Conservation (phyloP, 1,284 basidiomycete species). For the Coniophora puteana region DNA sequence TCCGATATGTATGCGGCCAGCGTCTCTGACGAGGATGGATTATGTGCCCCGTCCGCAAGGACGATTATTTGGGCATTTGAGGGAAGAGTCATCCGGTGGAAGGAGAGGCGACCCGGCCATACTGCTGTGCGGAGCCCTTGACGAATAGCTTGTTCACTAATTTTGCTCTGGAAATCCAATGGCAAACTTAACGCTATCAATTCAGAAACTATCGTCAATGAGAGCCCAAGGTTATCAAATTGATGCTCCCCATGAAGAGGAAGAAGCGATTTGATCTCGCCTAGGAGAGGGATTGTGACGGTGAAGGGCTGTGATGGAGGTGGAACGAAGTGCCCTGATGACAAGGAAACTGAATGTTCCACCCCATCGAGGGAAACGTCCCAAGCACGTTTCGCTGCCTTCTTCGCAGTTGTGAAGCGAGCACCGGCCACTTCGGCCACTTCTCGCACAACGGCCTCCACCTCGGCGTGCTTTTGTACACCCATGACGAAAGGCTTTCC, state of each 20-base stretch:
- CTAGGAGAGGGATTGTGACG: conserved; percentile 27
- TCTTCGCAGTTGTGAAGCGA: conserved; percentile 32
- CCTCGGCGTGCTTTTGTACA: conserved; percentile 56
- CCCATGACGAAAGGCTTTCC: conserved; percentile 77
- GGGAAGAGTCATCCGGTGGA: conserved; percentile 39
- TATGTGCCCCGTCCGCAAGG: conserved; percentile 95
- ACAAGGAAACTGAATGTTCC: conserved; percentile 28
- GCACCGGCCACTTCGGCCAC: conserved; percentile 40
- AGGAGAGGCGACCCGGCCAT: conserved; percentile 89
- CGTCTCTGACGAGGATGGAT: conserved; percentile 74
- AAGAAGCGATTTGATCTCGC: conserved; percentile 38
- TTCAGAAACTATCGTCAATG: conserved; percentile 61
- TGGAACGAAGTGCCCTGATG: conserved; percentile 27
- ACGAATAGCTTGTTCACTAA: conserved; percentile 19
- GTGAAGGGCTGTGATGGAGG: conserved; percentile 44
- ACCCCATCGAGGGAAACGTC: conserved; percentile 34
- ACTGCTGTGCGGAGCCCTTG: conserved; percentile 55
- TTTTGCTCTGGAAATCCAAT: conserved; percentile 37
- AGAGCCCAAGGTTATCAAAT: conserved; percentile 74
- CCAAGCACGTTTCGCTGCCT: conserved; percentile 16
- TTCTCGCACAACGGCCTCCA: conserved; percentile 37
- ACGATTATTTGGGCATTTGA: conserved; percentile 34
- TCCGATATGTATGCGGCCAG: conserved; percentile 70
- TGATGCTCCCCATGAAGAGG: conserved; percentile 83
- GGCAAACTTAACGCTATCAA: too few relatives aligned